Evolutionary conservation across 1,284 basidiomycete genomes (phyloP), one percentile per base, ranked within the genome.

Genomic region (Tetrapyrgos nigripes): DNA sequence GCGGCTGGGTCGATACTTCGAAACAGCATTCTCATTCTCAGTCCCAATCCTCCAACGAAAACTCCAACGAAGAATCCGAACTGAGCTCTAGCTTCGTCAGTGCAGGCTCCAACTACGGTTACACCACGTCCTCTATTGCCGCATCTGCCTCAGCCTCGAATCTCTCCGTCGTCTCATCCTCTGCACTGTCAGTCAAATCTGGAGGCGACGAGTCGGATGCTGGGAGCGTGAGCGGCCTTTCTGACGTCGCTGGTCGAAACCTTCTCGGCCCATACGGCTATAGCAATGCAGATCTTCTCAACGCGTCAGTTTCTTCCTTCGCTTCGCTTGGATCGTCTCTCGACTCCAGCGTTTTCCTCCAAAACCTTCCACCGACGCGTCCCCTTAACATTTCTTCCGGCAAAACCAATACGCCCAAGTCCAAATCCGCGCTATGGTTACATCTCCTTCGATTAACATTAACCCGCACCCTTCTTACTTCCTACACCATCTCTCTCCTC

Each of bases 381-480:
- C 37, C 5, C 17, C 19, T 17, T 4, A 6, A 40, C 19, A 5
- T 40, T 11, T 4, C 8, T 4, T 17, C 17, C 37, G 14, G 4
- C 4, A 40, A 40, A 40, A 40, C 19, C 17, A 11, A 4, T 9
- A 40, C 72, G 31, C 64, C 74, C 59, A 74, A 67, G 65, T 84
- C 82, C 24, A 88, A 89, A 75, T 83, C 82, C 1, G 89, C 94
- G 63, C 76, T 95, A 14, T 95, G 93, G 93, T 85, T 86, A 60
- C 90, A 93, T 70, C 83, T 95, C 48, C 94, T 94, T 70, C 85
- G 92, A 53, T 82, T 93, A 3, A 88, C 94, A 1, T 86, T 97
- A 67, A 93, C 93, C 3, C 83, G 94, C 52, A 90, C 92, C n/a
- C 74, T 97, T 45, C 95, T 94, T 8, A 85, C 89, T 1, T 73